Evolutionary conservation across 2,329 filamentous ascomycete species (phyloP).

Genomic region (Grosmannia clavigera): DNA sequence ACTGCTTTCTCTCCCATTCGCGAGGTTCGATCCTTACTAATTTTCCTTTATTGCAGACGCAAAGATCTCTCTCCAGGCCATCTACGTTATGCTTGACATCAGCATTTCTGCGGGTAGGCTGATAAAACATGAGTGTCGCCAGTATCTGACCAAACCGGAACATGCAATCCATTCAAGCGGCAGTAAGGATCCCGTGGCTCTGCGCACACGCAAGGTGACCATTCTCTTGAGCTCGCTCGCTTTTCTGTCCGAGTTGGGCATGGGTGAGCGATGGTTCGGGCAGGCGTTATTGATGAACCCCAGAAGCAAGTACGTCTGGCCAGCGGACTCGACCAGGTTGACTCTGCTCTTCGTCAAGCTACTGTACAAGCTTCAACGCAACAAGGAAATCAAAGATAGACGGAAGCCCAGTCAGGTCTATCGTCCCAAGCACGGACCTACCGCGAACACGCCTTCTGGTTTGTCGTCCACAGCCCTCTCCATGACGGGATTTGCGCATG

Average conservation of each 20-base stretch:
- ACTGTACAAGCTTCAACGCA: slow-evolving; percentile 9
- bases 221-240: slow-evolving; percentile 5
- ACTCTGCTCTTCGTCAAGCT: slow-evolving; percentile 9
- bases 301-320: slow-evolving; percentile 8
- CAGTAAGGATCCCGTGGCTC: slow-evolving; percentile 1
- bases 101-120: neutral
- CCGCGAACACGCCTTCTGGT: neutral
- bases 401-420: neutral
- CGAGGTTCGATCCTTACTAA: neutral
- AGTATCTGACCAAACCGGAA: slow-evolving; percentile 3
- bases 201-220: slow-evolving; percentile 9
- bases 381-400: neutral
- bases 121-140: slow-evolving; percentile 2
- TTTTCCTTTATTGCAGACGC: neutral
- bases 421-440: neutral
- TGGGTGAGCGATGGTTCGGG: slow-evolving; percentile 10
- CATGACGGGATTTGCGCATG: neutral
- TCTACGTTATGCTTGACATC: slow-evolving; percentile 8
- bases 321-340: slow-evolving; percentile 10
- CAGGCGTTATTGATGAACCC: neutral
- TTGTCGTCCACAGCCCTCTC: neutral
- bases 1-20: too few species aligned
- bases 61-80: neutral
- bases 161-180: slow-evolving; percentile 4
- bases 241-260: slow-evolving; percentile 4